Base-by-base conservation (phyloP, 352 stramenopile species). In the Phytopythium montanum region DNA sequence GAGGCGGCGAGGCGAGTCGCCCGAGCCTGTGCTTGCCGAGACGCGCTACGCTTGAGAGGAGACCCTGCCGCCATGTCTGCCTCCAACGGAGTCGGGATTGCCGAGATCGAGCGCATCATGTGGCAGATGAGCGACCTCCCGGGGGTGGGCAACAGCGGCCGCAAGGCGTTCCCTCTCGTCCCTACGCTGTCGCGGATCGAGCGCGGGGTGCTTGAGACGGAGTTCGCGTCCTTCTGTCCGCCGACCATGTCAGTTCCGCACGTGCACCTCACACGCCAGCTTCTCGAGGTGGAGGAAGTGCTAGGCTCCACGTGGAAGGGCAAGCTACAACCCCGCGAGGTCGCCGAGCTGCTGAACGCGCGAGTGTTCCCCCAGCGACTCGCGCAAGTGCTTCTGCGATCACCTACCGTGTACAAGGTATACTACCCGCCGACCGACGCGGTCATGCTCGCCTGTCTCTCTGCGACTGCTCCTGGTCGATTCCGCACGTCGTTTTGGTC, bases 331-430 rank as follows among this genome's bases (percentile, higher is more conserved):
- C 38, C 59, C 26, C 76, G 83, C 18, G 54, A 63, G 16, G 73
- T 75, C 41, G 25, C 64, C 7, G 70, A 89, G 56, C 54, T 66
- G 0, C 59, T 94, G 29, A 54, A 65, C 12, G 55, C 51, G 3
- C 56, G 70, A 1, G 55, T 88, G n/a, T 65, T 94, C 2, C 80
- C 84, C 0, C 81, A 94, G 60, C 76, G 84, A 23, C 66, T 92
- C 5, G 70, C 69, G 2, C 54, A 65, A 23, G 60, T 92, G 5
- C 59, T 91, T 6, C 62, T 74, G 6, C 69, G 81, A 31, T 72
- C 68, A 3, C 72, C 72, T 0, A 54, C 63, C 4, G 46, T 84
- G 4, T 50, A 76, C 60, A 86, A 65, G 19, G 62, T 70, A 28
- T 93, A 91, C 52, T 72, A 93, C 50, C 60, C 67, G 1, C 49